Conservation (phyloP, 2,329 filamentous ascomycete species). For the Blastomyces parvus region DNA sequence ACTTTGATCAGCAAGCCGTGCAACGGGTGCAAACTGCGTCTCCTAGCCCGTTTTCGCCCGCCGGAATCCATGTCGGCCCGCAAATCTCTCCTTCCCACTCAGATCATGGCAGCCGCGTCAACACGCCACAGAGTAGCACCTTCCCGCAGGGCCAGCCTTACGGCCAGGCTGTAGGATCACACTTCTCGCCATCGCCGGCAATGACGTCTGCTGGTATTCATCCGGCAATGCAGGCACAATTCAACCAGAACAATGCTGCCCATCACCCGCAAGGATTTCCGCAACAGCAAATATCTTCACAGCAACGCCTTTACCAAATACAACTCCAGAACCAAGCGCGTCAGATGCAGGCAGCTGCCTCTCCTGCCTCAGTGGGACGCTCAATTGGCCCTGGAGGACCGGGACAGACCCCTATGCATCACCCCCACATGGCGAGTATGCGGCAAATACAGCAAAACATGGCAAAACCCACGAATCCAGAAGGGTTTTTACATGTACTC, state of each 20-base stretch:
- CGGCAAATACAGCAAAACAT: constrained; percentile 42
- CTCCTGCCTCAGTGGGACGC: constrained; percentile 27
- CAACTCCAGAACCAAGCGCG: constrained; percentile 69
- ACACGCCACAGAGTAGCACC: constrained; percentile 63
- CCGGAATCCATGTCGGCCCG: constrained; percentile 58
- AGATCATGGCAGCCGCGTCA: constrained; percentile 56
- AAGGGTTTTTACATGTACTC: constrained; percentile 67
- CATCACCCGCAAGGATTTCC: constrained; percentile 44
- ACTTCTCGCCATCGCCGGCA: constrained; percentile 33
- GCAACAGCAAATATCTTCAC: constrained; percentile 53
- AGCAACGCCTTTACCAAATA: constrained; percentile 66
- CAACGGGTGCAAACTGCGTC: constrained; percentile 85
- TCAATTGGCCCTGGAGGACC: constrained; percentile 22
- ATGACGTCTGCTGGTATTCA: constrained; percentile 35
- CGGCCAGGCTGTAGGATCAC: constrained; percentile 31
- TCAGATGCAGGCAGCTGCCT: constrained; percentile 42
- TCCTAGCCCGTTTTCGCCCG: constrained; percentile 79
- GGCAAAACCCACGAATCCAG: constrained; percentile 41
- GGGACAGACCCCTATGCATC: constrained; percentile 20
- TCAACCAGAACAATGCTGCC: constrained; percentile 27
- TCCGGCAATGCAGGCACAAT: constrained; percentile 38
- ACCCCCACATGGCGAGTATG: constrained; percentile 36
- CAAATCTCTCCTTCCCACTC: constrained; percentile 69
- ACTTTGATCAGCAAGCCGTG: constrained; percentile 54
- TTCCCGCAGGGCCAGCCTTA: constrained; percentile 49